Conservation (phyloP, 2,329 filamentous ascomycete genomes). For the Epichloe baconii region DNA sequence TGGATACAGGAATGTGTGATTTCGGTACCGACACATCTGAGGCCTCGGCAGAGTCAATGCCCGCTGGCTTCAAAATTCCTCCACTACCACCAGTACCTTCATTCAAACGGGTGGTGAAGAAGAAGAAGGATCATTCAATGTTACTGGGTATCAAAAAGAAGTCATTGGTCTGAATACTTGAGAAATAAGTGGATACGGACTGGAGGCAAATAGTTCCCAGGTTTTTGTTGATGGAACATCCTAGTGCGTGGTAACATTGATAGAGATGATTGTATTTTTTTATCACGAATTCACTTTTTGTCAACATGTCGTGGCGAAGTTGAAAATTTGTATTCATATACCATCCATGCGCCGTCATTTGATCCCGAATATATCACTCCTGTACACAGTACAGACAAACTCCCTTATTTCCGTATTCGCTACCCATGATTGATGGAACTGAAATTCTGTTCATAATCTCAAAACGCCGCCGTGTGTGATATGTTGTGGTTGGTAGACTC, state of each 20-base stretch:
- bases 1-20: not conserved
- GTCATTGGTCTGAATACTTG: constrained; percentile 32
- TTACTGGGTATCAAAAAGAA: constrained; percentile 83
- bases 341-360: not conserved
- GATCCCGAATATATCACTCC: not conserved
- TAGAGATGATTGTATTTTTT: no score
- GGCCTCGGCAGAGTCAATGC: constrained; percentile 16
- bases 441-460: not conserved
- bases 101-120: constrained; percentile 67
- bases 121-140: constrained; percentile 71
- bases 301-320: not conserved
- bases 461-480: constrained; percentile 1
- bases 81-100: constrained; percentile 30
- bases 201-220: no score
- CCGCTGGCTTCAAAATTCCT: constrained; percentile 6
- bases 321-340: not conserved
- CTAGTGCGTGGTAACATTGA: no score
- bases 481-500: not conserved
- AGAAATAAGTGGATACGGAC: no score
- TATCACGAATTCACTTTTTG: no score
- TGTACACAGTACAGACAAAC: not conserved
- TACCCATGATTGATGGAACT: not conserved
- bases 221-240: no score
- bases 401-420: not conserved
- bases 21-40: not conserved